Evolutionary conservation across 768 basidiomycete genomes (phyloP).

Genomic region (Kwoniella sp.): DNA sequence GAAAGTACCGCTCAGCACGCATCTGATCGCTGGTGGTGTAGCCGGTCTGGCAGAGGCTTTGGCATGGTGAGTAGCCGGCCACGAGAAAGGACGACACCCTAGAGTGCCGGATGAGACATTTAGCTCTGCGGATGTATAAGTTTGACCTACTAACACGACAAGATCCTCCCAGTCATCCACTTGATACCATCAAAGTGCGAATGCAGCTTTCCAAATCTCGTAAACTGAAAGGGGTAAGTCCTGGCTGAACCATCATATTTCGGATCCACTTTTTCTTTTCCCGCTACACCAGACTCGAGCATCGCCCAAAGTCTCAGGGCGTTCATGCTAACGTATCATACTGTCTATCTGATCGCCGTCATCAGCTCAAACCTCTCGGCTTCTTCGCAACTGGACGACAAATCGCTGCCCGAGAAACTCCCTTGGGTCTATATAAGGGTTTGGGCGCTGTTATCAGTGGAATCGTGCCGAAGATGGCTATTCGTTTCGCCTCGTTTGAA

Average conservation of each 20-base stretch:
- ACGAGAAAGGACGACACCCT: too few species aligned
- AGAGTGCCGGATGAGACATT: too few species aligned
- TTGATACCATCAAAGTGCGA: slow-evolving; percentile 99
- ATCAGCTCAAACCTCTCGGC: slow-evolving; percentile 83
- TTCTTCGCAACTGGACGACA: slow-evolving; percentile 87
- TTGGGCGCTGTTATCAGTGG: slow-evolving; percentile 94
- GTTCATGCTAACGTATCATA: too few species aligned
- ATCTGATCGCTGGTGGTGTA: slow-evolving; percentile 90
- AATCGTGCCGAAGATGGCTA: slow-evolving; percentile 99
- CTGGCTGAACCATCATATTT: not conserved
- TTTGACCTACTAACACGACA: too few species aligned
- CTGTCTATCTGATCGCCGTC: too few species aligned
- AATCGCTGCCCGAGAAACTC: slow-evolving; percentile 88
- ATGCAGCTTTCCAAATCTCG: slow-evolving; percentile 95
- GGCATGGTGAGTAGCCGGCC: slow-evolving; percentile 43
- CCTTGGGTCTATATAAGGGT: slow-evolving; percentile 95
- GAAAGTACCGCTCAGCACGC: slow-evolving; percentile 60
- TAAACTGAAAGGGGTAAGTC: slow-evolving; percentile 75
- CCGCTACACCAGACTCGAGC: too few species aligned
- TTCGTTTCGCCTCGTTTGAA: slow-evolving; percentile 97
- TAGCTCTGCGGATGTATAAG: too few species aligned
- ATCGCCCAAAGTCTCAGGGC: too few species aligned
- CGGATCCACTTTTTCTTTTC: too few species aligned
- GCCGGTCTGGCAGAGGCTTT: slow-evolving; percentile 93
- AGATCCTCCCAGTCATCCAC: slow-evolving; percentile 73